These are phyloP conservation scores for Picea sitchensis DNA, from an alignment of 75 land plant genomes.

Conservation along the genomic window DNA sequence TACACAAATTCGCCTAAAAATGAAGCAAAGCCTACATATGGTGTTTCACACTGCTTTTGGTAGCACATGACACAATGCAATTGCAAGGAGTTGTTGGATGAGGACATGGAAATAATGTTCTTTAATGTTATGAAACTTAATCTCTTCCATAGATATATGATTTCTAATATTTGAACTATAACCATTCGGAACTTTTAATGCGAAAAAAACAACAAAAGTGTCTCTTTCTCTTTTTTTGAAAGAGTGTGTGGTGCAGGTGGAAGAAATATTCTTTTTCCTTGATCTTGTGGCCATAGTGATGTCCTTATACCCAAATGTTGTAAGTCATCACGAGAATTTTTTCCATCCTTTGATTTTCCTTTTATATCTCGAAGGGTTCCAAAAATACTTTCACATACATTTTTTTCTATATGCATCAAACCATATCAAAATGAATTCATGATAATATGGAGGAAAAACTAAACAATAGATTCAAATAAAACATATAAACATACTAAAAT, in stretches of 20 bases:
- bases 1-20: too few relatives aligned
- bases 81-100: constrained; percentile 19
- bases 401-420: constrained; percentile 35
- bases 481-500: too few relatives aligned
- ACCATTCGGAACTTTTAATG: constrained; percentile 15
- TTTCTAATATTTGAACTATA: constrained; percentile 12
- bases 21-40: too few relatives aligned
- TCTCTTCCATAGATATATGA: constrained; percentile 5
- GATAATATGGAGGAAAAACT: not conserved
- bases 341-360: constrained; percentile 30
- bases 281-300: constrained; percentile 1
- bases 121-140: constrained; percentile 1
- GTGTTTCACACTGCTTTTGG: too few relatives aligned
- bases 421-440: constrained; percentile 13
- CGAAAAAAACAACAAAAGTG: constrained; percentile 4
- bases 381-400: constrained; percentile 15
- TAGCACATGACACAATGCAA: constrained; percentile 3
- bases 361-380: constrained; percentile 21
- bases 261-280: not conserved
- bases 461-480: too few relatives aligned
- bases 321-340: constrained; percentile 13
- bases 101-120: constrained; percentile 38
- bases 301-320: constrained; percentile 8
- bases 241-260: constrained; percentile 14
- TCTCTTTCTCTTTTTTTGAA: not conserved